phyloP scores from a whole-genome alignment of 2,329 filamentous ascomycete species.

The Mollisiaceae sp. region DNA sequence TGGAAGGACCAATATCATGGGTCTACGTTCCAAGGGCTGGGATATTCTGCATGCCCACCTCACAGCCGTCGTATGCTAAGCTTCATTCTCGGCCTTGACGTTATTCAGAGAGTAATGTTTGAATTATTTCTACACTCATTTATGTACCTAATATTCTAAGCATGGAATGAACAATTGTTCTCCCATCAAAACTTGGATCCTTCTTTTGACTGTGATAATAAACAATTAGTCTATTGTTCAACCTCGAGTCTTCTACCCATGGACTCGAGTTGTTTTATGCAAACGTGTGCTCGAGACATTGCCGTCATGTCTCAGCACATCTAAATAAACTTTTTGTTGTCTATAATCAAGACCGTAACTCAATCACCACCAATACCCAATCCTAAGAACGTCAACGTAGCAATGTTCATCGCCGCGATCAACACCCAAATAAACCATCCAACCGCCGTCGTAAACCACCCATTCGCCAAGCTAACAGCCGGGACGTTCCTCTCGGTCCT shows the following conservation, averaged over 20 bases:
- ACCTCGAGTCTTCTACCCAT: too few species aligned
- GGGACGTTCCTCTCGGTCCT: slow-evolving; percentile 38
- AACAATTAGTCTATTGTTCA: neutral
- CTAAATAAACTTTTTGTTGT: neutral
- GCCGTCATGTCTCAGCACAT: neutral
- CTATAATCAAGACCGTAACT: neutral
- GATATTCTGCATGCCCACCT: neutral
- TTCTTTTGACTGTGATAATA: neutral
- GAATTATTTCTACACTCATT: neutral
- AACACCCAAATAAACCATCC: slow-evolving; percentile 71
- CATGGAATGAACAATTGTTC: neutral
- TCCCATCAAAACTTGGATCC: neutral
- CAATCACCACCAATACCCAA: slow-evolving; percentile 23
- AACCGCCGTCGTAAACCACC: slow-evolving; percentile 63
- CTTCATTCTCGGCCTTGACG: neutral
- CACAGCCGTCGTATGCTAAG: neutral
- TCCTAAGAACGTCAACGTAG: slow-evolving; percentile 70
- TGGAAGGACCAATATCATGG: neutral
- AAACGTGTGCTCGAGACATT: neutral
- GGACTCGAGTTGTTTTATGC: neutral
- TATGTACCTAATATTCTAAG: neutral
- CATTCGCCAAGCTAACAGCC: slow-evolving; percentile 65
- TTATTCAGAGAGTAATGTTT: neutral
- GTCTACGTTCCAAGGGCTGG: neutral
- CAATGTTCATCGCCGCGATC: slow-evolving; percentile 77